These are phyloP conservation scores for Colletotrichum destructivum DNA, from an alignment of 2,329 filamentous ascomycete species.

Conservation along the genomic window DNA sequence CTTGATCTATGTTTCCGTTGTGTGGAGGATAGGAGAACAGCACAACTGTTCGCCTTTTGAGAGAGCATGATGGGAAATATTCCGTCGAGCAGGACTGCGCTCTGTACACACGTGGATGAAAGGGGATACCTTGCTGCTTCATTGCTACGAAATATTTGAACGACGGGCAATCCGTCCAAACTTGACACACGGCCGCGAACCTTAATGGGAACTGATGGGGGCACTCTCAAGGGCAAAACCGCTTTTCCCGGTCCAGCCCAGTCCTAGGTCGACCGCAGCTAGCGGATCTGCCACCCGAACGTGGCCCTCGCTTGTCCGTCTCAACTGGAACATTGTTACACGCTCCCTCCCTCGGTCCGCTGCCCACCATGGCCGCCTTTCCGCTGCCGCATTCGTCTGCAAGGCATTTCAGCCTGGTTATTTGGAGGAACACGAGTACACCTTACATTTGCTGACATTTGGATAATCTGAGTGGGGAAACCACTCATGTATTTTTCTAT, in stretches of 20 bases:
- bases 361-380: constrained; percentile 20
- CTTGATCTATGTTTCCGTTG: constrained; percentile 27
- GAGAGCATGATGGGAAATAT: background rate
- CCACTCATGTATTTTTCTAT: background rate
- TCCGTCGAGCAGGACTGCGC: background rate
- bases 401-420: constrained; percentile 11
- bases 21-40: constrained; percentile 26
- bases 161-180: constrained; percentile 39
- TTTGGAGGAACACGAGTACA: constrained; percentile 11
- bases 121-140: constrained; percentile 19
- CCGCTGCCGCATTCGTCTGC: constrained; percentile 25
- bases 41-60: constrained; percentile 11
- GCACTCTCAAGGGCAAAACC: constrained; percentile 22
- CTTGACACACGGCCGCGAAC: constrained; percentile 42
- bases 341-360: constrained; percentile 30
- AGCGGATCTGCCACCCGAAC: constrained; percentile 43
- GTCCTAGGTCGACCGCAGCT: constrained; percentile 38
- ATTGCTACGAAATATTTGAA: constrained; percentile 37
- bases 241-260: constrained; percentile 35
- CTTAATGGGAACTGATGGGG: constrained; percentile 27
- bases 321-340: constrained; percentile 39
- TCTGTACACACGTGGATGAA: background rate
- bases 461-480: constrained; percentile 1
- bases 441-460: constrained; percentile 11
- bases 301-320: constrained; percentile 38